Evolutionary conservation across 495 filamentous ascomycete species (phyloP).

Genomic region (Cercophora samala): DNA sequence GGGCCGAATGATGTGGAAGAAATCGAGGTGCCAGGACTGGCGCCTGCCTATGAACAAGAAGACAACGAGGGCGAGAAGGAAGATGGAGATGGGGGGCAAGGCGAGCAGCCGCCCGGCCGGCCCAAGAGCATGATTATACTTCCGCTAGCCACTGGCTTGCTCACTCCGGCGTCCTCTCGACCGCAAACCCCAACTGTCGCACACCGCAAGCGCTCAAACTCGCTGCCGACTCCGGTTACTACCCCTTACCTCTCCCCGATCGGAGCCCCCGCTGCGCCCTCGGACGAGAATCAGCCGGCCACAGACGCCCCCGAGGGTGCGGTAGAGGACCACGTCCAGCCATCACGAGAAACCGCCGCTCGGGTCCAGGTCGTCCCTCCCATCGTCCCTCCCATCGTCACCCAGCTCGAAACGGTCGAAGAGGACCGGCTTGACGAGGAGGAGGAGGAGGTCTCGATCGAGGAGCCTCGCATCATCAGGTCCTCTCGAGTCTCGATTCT

Average conservation of each 20-base stretch:
- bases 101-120: conserved; percentile 30
- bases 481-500: conserved; percentile 55
- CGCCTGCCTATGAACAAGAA: conserved; percentile 56
- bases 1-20: conserved; percentile 67
- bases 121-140: conserved; percentile 63
- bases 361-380: background rate
- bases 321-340: background rate
- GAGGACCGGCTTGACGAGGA: conserved; percentile 26
- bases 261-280: conserved; percentile 4
- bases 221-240: conserved; percentile 45
- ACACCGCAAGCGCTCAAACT: conserved; percentile 53
- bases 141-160: conserved; percentile 16
- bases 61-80: conserved; percentile 53
- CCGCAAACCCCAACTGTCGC: conserved; percentile 25
- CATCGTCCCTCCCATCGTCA: background rate
- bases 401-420: conserved; percentile 26
- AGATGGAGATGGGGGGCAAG: conserved; percentile 38
- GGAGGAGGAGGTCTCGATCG: conserved; percentile 44
- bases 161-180: conserved; percentile 38
- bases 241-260: conserved; percentile 23
- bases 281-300: background rate
- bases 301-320: background rate
- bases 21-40: conserved; percentile 67
- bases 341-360: background rate
- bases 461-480: conserved; percentile 53